Percentiles rank a stretch among this genome's conserved stretches.
phyloP scores from a whole-genome alignment of 352 stramenopile species.

The Phytophthora fragariaefolia region DNA sequence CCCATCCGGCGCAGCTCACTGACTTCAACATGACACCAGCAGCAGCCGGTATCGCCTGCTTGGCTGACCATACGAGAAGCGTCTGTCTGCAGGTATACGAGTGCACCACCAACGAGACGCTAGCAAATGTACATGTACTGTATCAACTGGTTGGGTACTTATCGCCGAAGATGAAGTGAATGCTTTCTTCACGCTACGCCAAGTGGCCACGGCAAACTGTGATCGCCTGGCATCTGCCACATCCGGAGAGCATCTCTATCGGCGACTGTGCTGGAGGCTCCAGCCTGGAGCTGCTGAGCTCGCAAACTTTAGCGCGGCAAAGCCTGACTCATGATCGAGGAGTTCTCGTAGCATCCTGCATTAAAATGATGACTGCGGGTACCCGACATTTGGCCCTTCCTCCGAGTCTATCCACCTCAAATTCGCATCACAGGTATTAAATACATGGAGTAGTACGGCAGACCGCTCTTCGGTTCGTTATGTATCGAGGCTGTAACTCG shows the following conservation, averaged over 20 bases:
- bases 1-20: conserved; percentile 13
- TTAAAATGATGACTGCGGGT: conserved; percentile 34
- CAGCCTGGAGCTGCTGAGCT: conserved; percentile 28
- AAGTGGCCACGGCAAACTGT: conserved; percentile 15
- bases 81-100: conserved; percentile 1
- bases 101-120: background rate
- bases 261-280: background rate
- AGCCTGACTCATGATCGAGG: conserved; percentile 30
- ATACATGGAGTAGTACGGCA: too few relatives aligned
- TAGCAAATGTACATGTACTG: background rate
- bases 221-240: conserved; percentile 23
- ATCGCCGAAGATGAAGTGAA: conserved; percentile 2
- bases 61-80: conserved; percentile 1
- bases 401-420: conserved; percentile 28
- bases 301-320: conserved; percentile 13
- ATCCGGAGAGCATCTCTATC: conserved; percentile 14
- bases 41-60: conserved; percentile 5
- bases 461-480: too few relatives aligned
- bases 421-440: too few relatives aligned
- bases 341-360: too few relatives aligned
- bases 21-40: conserved; percentile 25
- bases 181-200: background rate
- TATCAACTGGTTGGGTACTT: background rate
- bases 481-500: too few relatives aligned
- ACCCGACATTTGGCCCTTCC: conserved; percentile 28